Percentiles rank a stretch among this genome's conserved stretches.
These are phyloP conservation scores for Metarhizium anisopliae DNA, from an alignment of 2,329 filamentous ascomycete genomes.

Conservation along the genomic window DNA sequence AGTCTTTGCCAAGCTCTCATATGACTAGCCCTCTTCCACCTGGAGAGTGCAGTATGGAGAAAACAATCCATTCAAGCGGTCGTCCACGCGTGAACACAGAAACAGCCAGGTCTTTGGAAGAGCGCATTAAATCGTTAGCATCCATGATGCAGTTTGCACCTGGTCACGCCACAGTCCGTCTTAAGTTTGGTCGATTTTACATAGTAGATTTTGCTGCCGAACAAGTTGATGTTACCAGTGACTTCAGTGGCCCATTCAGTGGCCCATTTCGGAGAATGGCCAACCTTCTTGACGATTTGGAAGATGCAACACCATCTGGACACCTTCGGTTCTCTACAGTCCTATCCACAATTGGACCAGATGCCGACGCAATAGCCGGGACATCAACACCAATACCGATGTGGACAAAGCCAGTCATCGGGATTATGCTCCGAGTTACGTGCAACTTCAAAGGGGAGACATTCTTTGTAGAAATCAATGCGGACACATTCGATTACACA, in stretches of 20 bases:
- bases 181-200: slow-evolving; percentile 21
- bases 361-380: slow-evolving; percentile 14
- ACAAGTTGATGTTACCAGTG: not conserved
- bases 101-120: slow-evolving; percentile 2
- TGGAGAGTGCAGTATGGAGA: not conserved
- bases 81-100: not conserved
- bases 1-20: not conserved
- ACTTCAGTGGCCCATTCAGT: slow-evolving; percentile 8
- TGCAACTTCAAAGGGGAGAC: slow-evolving; percentile 9
- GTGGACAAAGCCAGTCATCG: slow-evolving; percentile 12
- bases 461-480: slow-evolving; percentile 19
- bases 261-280: slow-evolving; percentile 11
- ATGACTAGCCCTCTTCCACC: not conserved
- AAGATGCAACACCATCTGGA: slow-evolving; percentile 1
- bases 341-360: slow-evolving; percentile 17
- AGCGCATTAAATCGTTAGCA: slow-evolving; percentile 8
- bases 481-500: slow-evolving; percentile 13
- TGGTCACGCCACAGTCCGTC: slow-evolving; percentile 15
- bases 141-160: slow-evolving; percentile 14
- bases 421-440: slow-evolving; percentile 18
- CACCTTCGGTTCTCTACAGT: slow-evolving; percentile 17
- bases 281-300: slow-evolving; percentile 3
- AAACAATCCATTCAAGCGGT: not conserved
- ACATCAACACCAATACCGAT: not conserved
- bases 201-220: slow-evolving; percentile 11